Base-by-base conservation (phyloP, 2,329 filamentous ascomycete genomes). In the Ophiostoma quercus region DNA sequence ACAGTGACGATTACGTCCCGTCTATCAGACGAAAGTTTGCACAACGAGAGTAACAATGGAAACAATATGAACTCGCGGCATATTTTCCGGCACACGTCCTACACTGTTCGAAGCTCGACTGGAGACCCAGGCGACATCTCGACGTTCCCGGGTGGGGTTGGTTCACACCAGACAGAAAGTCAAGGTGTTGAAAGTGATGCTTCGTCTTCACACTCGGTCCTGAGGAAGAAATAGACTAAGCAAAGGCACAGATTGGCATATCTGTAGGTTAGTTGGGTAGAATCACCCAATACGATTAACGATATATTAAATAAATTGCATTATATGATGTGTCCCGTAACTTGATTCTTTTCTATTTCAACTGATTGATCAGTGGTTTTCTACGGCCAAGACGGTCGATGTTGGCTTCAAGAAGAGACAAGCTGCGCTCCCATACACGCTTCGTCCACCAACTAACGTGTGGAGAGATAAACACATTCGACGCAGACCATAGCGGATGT, bases 401-500 rank as follows among this genome's bases (percentile, higher is more conserved):
- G 11, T 66, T 66, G 2, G 37, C 22, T 7, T 43, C 11, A 1
- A 66, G 65, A 16, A 43, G 39, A 7, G 39, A 47, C 22, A 66
- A 16, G n/a, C 19, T 66, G 2, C 65, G 22, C 11, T 66, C 65
- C 65, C 65, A 66, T 14, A 66, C 65, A 9, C 65, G 3, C 65
- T 29, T 25, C 3, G 39, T 66, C 65, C 65, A 65, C 70, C 72
- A 73, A 68, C 74, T 76, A 68, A 74, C 67, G 68, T 77, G 76
- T 11, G 76, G 76, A 16, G 74, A 73, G 63, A 90, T 83, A 69
- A 86, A 81, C 19, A 87, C 82, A 76, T 90, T 89, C 19, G 83
- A 81, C 66, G 85, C 79, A 62, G 81, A 82, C 88, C 88, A 90
- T 60, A 90, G 77, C 73, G 85, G 82, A 75, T 87, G 83, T 57